Evolutionary conservation across 495 filamentous ascomycete genomes (phyloP).

Genomic region (Chlorociboria aeruginascens): DNA sequence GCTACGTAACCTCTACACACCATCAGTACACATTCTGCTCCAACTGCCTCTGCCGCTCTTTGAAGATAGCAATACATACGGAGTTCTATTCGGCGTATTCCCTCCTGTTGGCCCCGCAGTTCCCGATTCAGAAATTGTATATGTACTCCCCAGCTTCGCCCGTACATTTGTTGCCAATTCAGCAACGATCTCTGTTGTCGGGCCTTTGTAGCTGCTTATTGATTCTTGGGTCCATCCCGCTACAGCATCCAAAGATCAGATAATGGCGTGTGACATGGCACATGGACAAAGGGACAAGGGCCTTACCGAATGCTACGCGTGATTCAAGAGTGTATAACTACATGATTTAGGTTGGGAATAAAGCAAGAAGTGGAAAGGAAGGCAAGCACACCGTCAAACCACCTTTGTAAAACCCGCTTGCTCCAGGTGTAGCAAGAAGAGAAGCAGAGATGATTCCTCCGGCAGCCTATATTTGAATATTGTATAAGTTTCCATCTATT

Average conservation of each 20-base stretch:
- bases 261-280: not conserved
- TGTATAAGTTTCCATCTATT: not conserved
- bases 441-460: conserved; percentile 48
- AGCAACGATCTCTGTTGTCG: conserved; percentile 42
- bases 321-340: conserved; percentile 50
- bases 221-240: conserved; percentile 47
- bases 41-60: not conserved
- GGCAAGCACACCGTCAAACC: conserved; percentile 36
- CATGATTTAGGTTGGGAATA: not conserved
- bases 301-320: conserved; percentile 36
- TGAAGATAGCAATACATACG: conserved; percentile 26
- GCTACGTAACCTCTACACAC: conserved; percentile 43
- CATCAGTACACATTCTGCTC: not conserved
- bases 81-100: conserved; percentile 40
- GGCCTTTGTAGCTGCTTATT: conserved; percentile 39
- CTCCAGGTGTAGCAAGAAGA: conserved; percentile 42
- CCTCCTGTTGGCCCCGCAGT: conserved; percentile 52
- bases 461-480: conserved; percentile 31
- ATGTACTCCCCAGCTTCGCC: conserved; percentile 37
- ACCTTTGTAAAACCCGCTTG: conserved; percentile 43
- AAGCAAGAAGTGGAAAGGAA: conserved; percentile 1
- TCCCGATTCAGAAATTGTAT: conserved; percentile 46
- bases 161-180: conserved; percentile 43
- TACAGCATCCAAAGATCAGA: conserved; percentile 1
- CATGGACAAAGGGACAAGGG: not conserved